Conservation (phyloP, 1,139 yeast species). For the Geotrichum reessii region DNA sequence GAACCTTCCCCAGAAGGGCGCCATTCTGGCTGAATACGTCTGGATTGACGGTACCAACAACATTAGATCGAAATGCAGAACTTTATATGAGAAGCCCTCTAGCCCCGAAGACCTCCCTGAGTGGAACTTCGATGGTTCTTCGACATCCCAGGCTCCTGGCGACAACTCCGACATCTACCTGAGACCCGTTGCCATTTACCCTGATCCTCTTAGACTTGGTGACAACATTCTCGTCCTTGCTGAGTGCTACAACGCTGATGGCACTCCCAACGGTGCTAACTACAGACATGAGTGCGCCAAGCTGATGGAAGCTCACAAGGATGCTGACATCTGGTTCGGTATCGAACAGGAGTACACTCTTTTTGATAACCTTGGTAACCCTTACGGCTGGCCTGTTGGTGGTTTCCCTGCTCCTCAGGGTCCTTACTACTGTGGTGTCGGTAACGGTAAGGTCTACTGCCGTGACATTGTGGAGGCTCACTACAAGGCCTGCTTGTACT, state of each 20-base stretch:
- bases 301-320: slow-evolving; percentile 87
- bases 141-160: slow-evolving; percentile 98
- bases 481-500: slow-evolving; percentile 93
- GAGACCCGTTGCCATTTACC: slow-evolving; percentile 89
- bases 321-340: slow-evolving; percentile 92
- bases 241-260: slow-evolving; percentile 98
- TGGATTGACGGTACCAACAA: slow-evolving; percentile 96
- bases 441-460: slow-evolving; percentile 96
- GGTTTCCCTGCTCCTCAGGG: slow-evolving; percentile 99
- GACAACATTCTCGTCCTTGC: slow-evolving; percentile 91
- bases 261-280: slow-evolving; percentile 97
- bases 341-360: slow-evolving; percentile 97
- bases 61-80: slow-evolving; percentile 91
- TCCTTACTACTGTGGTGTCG: slow-evolving; percentile 99
- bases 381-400: slow-evolving; percentile 98
- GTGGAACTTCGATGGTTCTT: slow-evolving; percentile 99
- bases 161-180: slow-evolving; percentile 91
- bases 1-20: slow-evolving; percentile 79
- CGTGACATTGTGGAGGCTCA: slow-evolving; percentile 98
- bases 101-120: slow-evolving; percentile 87
- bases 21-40: slow-evolving; percentile 89
- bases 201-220: slow-evolving; percentile 97
- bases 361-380: slow-evolving; percentile 83
- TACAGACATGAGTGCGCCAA: slow-evolving; percentile 97
- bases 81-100: slow-evolving; percentile 62